Base-by-base conservation (phyloP, 352 stramenopile genomes). In the Phytophthora citricola region DNA sequence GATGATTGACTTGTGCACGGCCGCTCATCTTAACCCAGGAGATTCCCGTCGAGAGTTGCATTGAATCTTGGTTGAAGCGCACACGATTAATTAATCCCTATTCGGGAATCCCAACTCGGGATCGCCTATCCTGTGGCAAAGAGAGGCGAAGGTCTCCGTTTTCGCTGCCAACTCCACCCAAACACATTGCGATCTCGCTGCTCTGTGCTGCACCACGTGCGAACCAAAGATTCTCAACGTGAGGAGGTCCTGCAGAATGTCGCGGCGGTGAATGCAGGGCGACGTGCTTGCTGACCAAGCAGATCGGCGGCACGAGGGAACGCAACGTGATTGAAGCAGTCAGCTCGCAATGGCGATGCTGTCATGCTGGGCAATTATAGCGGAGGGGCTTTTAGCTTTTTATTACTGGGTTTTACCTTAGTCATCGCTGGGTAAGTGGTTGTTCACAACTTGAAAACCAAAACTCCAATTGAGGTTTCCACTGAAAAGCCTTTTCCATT, bases 41-140 rank as follows among this genome's bases (percentile, higher is more conserved):
- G 29, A 54, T 54, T 54, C 47, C 31, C 47, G 17, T 54, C 9
- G 29, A 54, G 47, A 54, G 47, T 54, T 54, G 47, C 29, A 54
- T 20, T 12, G 47, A 54, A 54, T 54, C 47, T 54, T 54, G 47
- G 15, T 43, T 43, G 47, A 54, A 54, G 47, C n/a, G n/a, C 47
- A 31, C n/a, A 34, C 9, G 31, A 54, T 54, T 54, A 54, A 54
- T 54, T 54, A 52, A 39, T 52, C 44, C 31, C 31, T 36, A 36
- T 8, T 36, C 11, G 31, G 31, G 31, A 36, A 36, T 36, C 31
- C 31, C 31, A 11, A 36, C 31, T 36, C 11, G 31, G 31, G 31
- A 36, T 51, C 44, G 44, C 11, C 44, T 51, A 51, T 51, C 44
- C 44, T 36, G 44, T 51, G 24, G 26, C 44, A 50, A 50, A 50